phyloP scores from a whole-genome alignment of 2,329 filamentous ascomycete species.

The Epichloe uncinata region DNA sequence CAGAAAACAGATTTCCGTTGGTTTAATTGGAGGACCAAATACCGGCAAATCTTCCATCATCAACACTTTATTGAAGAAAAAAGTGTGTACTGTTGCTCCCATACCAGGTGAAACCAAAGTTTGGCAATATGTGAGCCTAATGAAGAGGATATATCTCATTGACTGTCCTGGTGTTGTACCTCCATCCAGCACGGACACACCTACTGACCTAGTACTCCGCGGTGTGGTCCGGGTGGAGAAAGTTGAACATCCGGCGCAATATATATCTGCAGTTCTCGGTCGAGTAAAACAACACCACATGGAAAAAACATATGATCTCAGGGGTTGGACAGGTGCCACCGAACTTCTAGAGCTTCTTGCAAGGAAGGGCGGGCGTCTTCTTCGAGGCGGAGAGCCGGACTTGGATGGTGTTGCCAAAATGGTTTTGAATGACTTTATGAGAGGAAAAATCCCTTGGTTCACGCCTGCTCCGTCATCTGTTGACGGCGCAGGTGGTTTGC shows the following conservation, averaged over 20 bases:
- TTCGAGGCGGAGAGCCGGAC: constrained; percentile 91
- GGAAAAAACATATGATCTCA: constrained; percentile 84
- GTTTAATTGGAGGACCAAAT: constrained; percentile 68
- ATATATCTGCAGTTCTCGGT: constrained; percentile 69
- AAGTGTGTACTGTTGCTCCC: constrained; percentile 83
- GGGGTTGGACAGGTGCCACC: constrained; percentile 60
- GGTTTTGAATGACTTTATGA: constrained; percentile 89
- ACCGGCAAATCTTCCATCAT: constrained; percentile 95
- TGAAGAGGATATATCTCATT: constrained; percentile 83
- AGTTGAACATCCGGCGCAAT: constrained; percentile 91
- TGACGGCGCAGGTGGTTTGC: constrained; percentile 36
- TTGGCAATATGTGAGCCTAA: constrained; percentile 94
- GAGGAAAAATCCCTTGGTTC: constrained; percentile 95
- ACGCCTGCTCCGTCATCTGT: constrained; percentile 58
- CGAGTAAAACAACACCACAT: constrained; percentile 79
- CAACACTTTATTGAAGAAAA: constrained; percentile 89
- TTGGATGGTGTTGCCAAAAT: constrained; percentile 92
- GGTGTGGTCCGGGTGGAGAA: constrained; percentile 93
- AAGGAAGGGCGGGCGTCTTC: constrained; percentile 69
- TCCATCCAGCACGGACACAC: constrained; percentile 69
- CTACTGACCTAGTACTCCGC: constrained; percentile 76
- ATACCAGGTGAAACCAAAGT: constrained; percentile 96
- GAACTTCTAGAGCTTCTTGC: constrained; percentile 81
- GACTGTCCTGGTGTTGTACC: constrained; percentile 96
- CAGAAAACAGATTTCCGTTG: constrained; percentile 88